Percentiles rank a stretch among this genome's conserved stretches.
These are phyloP conservation scores for Parascedosporium putredinis DNA, from an alignment of 2,329 filamentous ascomycete species.

Conservation along the genomic window DNA sequence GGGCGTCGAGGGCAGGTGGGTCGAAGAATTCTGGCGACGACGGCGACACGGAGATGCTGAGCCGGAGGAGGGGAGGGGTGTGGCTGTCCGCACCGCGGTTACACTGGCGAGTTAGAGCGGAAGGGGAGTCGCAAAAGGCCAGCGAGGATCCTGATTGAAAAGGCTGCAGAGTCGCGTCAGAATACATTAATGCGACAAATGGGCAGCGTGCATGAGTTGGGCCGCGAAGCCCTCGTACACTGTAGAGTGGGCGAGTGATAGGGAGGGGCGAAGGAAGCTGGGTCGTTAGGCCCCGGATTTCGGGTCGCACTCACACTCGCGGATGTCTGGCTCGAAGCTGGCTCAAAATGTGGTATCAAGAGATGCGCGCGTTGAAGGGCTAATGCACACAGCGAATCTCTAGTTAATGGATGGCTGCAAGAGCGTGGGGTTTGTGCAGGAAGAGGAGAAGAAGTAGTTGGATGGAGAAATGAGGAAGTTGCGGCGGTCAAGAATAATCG, in stretches of 20 bases:
- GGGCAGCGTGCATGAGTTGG: conserved; percentile 8
- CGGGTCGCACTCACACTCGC: conserved; percentile 5
- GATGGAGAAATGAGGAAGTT: conserved; percentile 11
- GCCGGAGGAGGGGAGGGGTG: not conserved
- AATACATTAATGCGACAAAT: conserved; percentile 15
- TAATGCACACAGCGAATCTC: conserved; percentile 11
- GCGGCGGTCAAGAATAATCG: conserved; percentile 14
- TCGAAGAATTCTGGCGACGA: not conserved
- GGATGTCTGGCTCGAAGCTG: conserved; percentile 1
- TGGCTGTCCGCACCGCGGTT: not conserved
- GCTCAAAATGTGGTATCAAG: conserved; percentile 7
- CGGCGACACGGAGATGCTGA: not conserved
- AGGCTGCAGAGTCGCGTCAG: conserved; percentile 28
- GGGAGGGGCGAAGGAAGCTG: conserved; percentile 6
- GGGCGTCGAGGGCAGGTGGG: not conserved
- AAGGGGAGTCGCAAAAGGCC: not conserved
- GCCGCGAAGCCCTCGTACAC: conserved; percentile 8
- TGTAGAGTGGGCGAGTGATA: no score
- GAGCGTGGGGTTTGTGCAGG: conserved; percentile 28
- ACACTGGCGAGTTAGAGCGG: conserved; percentile 1
- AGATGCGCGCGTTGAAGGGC: conserved; percentile 13
- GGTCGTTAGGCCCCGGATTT: conserved; percentile 2
- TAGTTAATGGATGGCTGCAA: conserved; percentile 5
- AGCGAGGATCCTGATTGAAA: conserved; percentile 5
- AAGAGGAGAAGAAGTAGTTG: conserved; percentile 16